Base-by-base conservation (phyloP, 345 rosid genomes). In the Alliaria petiolata region DNA sequence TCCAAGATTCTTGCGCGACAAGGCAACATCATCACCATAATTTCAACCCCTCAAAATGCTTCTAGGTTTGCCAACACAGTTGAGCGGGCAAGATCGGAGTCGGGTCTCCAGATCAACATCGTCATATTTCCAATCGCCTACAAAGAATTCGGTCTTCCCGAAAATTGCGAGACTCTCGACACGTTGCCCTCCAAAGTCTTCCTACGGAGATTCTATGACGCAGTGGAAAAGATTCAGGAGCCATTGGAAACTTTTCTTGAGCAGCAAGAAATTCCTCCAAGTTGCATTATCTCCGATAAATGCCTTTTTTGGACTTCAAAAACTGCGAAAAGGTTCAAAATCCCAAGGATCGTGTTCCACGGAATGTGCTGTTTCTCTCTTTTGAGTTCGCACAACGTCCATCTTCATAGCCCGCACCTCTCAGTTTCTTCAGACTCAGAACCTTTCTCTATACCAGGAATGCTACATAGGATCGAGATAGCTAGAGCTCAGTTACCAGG, bases 241-340 rank as follows among this genome's bases (percentile, higher is more conserved):
- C 96, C 90, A 17, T 36, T 85, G 20, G 96, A 92, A 68, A 13
- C 22, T n/a, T 69, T 71, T 51, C 83, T 89, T 16, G 63, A 74
- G 52, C 9, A 17, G 10, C 74, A 78, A 9, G 72, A 68, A 0
- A 86, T 75, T 14, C 81, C 80, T 22, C 88, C 92, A 0, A 88
- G 87, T 69, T 92, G 98, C 75, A 84, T 92, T 7, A 77, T 90
- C 35, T 87, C 98, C 6, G 98, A 92, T 57, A 88, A 77, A 60
- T 84, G 81, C 42, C 73, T 92, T 14, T 83, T 77, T 17, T 92
- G 98, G 98, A 87, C 95, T 0, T 51, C 84, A 1, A 58, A 49
- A 69, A 80, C 77, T 0, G 90, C 98, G 0, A 62, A 67, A 38
- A 79, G 57, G 49, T 82, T 92, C 70, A 63, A 80, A 12, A 67